Percentiles rank a stretch among this genome's conserved stretches.
phyloP scores from a whole-genome alignment of 345 rosid species.

The Rubroshorea leprosula region DNA sequence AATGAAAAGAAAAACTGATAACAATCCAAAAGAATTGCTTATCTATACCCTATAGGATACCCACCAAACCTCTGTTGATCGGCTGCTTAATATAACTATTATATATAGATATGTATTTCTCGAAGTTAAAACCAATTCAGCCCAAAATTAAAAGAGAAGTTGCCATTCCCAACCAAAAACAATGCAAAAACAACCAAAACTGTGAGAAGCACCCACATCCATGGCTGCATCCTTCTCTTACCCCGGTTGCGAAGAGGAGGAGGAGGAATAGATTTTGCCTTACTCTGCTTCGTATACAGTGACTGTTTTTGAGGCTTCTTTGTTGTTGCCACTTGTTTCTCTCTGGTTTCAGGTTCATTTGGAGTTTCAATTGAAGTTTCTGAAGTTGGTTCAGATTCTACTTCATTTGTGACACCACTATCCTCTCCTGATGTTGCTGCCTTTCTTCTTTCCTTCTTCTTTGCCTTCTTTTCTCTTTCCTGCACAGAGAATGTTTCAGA shows the following conservation, averaged over 20 bases:
- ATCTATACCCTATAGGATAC: too few species aligned
- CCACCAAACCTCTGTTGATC: slow-evolving; percentile 7
- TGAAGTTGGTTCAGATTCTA: slow-evolving; percentile 21
- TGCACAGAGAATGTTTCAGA: slow-evolving; percentile 17
- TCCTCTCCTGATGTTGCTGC: slow-evolving; percentile 23
- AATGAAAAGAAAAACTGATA: slow-evolving; percentile 9
- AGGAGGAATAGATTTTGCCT: slow-evolving; percentile 53
- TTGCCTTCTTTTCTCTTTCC: slow-evolving; percentile 80
- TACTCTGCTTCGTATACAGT: slow-evolving; percentile 51
- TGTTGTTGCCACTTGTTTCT: slow-evolving; percentile 18
- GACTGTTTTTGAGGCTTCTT: slow-evolving; percentile 40
- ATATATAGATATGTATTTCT: not conserved
- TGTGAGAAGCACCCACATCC: slow-evolving; percentile 66
- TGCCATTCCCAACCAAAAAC: slow-evolving; percentile 50
- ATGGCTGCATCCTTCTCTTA: slow-evolving; percentile 61
- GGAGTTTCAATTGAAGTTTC: slow-evolving; percentile 37
- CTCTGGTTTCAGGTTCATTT: slow-evolving; percentile 31
- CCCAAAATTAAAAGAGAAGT: slow-evolving; percentile 28
- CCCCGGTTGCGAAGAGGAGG: slow-evolving; percentile 63
- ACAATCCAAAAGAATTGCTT: slow-evolving; percentile 27
- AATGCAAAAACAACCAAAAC: slow-evolving; percentile 33
- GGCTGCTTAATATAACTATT: not conserved
- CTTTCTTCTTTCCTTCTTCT: slow-evolving; percentile 66
- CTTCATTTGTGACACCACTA: slow-evolving; percentile 20
- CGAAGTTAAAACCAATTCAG: slow-evolving; percentile 12